Evolutionary conservation across 176 grass and related monocot genomes (phyloP), one percentile per base, ranked within the genome.

Genomic region (Oryza glaberrima): DNA sequence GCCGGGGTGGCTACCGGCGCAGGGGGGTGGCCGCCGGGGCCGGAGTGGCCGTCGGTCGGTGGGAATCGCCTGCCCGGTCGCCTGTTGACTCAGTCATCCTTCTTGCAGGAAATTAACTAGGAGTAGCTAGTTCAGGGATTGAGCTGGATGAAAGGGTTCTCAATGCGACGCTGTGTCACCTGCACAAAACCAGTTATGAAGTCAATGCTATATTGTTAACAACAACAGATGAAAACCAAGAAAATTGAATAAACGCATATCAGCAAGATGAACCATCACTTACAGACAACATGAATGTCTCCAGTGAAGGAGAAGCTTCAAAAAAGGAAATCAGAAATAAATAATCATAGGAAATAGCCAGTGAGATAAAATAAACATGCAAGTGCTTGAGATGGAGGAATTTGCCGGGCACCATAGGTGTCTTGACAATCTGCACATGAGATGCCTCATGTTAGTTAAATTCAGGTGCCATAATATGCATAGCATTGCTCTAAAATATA

Each of bases 301-400:
- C 65, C 65, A 77, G 16, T 11, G 11, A 56, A 77, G 65, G 65
- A 22, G 73, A 77, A 25, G 82, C 82, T 4, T 70, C 49, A 52
- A 52, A 52, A 52, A 52, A 16, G 38, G 49, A 52, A 52, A 16
- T 4, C 14, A 52, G 14, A 52, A 65, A 77, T 45, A 85, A 14
- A 61, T 77, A 77, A 61, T 77, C 83, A 44, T 85, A 85, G 11
- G 41, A 35, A 23, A 47, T 35, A 4, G 46, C 17, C 22, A 0
- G 10, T 22, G 0, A 10, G 9, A 2, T 3, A 23, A 43, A 9
- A 20, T 26, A 22, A 75, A 83, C 45, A 2, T 41, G 19, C 38
- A 85, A 56, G 66, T 61, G 25, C 75, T 85, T 85, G 49, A 78
- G 83, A 38, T 16, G 76, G 23, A 85, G 25, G 54, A 85, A 78